Evolutionary conservation across 179 eudicot species (phyloP).

Genomic region (Sideroxylon spinosum): DNA sequence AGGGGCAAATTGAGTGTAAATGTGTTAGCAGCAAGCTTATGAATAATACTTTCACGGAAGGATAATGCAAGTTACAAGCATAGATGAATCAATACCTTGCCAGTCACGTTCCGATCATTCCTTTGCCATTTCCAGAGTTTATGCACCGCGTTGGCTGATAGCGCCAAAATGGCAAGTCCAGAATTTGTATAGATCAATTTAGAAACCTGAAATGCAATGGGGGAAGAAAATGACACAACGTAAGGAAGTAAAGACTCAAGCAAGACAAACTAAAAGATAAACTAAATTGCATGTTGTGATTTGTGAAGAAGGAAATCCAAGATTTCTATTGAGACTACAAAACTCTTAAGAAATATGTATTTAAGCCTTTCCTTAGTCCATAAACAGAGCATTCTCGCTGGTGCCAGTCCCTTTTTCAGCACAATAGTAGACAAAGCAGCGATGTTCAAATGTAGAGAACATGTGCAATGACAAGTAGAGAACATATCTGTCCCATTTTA

Average conservation of each 20-base stretch:
- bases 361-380: background rate
- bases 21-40: background rate
- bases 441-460: background rate
- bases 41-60: background rate
- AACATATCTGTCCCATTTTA: no score
- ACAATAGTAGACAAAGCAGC: background rate
- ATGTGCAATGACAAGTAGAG: background rate
- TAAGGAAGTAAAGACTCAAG: background rate
- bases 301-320: background rate
- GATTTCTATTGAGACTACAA: background rate
- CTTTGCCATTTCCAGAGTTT: slow-evolving; percentile 84
- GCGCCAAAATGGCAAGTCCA: slow-evolving; percentile 68
- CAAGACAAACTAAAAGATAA: background rate
- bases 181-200: slow-evolving; percentile 74
- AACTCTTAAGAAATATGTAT: background rate
- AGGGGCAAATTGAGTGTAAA: background rate
- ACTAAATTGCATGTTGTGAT: background rate
- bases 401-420: slow-evolving; percentile 1
- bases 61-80: background rate
- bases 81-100: slow-evolving; percentile 45
- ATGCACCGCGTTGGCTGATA: slow-evolving; percentile 77
- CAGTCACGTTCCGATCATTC: slow-evolving; percentile 50
- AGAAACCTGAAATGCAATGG: slow-evolving; percentile 43
- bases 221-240: slow-evolving; percentile 7
- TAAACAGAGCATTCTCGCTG: slow-evolving; percentile 6